Percentiles rank a stretch among this genome's conserved stretches.
Conservation (phyloP, 108 stramenopile species). For the Fistulifera pelliculosa region DNA sequence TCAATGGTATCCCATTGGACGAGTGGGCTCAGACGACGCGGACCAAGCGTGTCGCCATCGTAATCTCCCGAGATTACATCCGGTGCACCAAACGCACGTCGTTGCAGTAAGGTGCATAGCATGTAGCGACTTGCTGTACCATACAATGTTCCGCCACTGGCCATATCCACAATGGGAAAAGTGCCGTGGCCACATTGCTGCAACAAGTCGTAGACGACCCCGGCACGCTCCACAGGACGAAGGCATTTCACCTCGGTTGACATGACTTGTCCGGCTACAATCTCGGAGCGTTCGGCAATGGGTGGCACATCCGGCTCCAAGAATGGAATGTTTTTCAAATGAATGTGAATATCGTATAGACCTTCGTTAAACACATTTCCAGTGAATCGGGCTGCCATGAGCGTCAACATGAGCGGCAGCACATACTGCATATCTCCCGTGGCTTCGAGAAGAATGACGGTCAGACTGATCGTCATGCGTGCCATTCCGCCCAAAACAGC, state of each 20-base stretch:
- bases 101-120: constrained; percentile 81
- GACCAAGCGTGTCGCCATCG: constrained; percentile 46
- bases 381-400: constrained; percentile 92
- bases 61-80: constrained; percentile 48
- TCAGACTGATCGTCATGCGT: constrained; percentile 98
- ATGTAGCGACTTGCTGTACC: constrained; percentile 84
- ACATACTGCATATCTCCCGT: constrained; percentile 98
- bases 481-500: constrained; percentile 96
- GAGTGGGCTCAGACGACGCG: constrained; percentile 72
- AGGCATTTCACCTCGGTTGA: constrained; percentile 80
- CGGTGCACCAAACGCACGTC: constrained; percentile 81
- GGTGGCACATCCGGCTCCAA: constrained; percentile 84
- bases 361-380: constrained; percentile 98
- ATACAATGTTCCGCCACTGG: constrained; percentile 76
- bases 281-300: constrained; percentile 82
- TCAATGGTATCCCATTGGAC: constrained; percentile 94
- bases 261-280: constrained; percentile 88
- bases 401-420: constrained; percentile 95
- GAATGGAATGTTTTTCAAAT: constrained; percentile 83
- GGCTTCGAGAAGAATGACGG: constrained; percentile 94
- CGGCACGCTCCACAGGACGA: constrained; percentile 80
- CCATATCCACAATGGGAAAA: constrained; percentile 93
- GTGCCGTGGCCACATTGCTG: constrained; percentile 68
- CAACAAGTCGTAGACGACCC: constrained; percentile 84
- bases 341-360: constrained; percentile 95